phyloP scores from a whole-genome alignment of 2,329 filamentous ascomycete species.

The Epichloe sibirici region DNA sequence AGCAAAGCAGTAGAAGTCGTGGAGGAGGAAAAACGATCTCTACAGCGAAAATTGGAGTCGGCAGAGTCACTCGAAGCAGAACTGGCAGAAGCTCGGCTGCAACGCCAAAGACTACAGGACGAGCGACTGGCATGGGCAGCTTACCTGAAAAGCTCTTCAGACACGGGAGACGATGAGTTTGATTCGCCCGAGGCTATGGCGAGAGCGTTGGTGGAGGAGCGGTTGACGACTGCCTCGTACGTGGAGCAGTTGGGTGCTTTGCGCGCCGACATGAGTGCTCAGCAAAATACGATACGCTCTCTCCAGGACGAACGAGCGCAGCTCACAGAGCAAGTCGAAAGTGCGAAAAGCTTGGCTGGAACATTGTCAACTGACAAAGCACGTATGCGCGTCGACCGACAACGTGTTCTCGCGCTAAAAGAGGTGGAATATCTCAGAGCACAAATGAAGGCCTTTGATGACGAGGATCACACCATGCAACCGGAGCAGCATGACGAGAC shows the following conservation, averaged over 20 bases:
- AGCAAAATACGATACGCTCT: conserved; percentile 59
- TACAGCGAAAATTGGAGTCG: conserved; percentile 66
- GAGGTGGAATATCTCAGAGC: conserved; percentile 91
- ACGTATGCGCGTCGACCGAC: conserved; percentile 67
- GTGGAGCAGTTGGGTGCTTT: conserved; percentile 68
- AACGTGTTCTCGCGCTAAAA: conserved; percentile 73
- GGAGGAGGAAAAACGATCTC: conserved; percentile 81
- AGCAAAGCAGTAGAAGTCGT: conserved; percentile 87
- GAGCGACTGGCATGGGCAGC: conserved; percentile 79
- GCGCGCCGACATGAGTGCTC: conserved; percentile 65
- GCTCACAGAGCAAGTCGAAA: conserved; percentile 58
- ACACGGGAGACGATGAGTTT: conserved; percentile 56
- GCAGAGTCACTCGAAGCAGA: conserved; percentile 65
- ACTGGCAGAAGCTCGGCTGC: conserved; percentile 65
- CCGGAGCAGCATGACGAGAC: conserved; percentile 66
- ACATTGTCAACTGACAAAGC: conserved; percentile 49
- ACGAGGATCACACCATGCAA: conserved; percentile 78
- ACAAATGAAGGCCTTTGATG: conserved; percentile 78
- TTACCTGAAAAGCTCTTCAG: conserved; percentile 60
- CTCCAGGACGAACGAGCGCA: conserved; percentile 58
- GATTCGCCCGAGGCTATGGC: conserved; percentile 82
- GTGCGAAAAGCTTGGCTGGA: conserved; percentile 41
- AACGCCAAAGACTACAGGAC: conserved; percentile 78
- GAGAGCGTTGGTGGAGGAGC: conserved; percentile 69
- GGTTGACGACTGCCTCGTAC: conserved; percentile 67